Evolutionary conservation across 192 early-diverging fungal genomes (phyloP).

Genomic region (Coemansia sp.): DNA sequence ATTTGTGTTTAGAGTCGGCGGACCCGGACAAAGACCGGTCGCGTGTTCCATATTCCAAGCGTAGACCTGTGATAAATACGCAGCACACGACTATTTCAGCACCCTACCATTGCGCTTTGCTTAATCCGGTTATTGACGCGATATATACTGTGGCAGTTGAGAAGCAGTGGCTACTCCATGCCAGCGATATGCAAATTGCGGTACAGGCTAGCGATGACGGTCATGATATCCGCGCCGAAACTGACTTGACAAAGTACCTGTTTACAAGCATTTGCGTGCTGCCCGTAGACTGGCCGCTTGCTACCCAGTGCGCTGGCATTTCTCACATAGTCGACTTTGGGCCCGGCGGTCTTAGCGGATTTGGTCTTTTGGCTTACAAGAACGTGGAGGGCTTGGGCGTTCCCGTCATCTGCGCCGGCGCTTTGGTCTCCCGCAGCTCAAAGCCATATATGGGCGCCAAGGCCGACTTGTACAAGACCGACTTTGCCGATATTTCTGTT

Average conservation of each 20-base stretch:
- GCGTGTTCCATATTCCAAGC: conserved; percentile 69
- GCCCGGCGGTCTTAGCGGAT: conserved; percentile 76
- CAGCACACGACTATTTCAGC: conserved; percentile 80
- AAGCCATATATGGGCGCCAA: conserved; percentile 66
- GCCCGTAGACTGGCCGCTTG: conserved; percentile 58
- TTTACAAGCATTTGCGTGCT: conserved; percentile 64
- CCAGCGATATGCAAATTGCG: conserved; percentile 37
- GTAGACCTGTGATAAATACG: conserved; percentile 72
- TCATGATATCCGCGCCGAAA: conserved; percentile 62
- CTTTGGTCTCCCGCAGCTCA: not conserved
- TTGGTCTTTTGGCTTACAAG: conserved; percentile 76
- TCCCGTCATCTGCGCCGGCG: conserved; percentile 37
- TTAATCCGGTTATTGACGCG: not conserved
- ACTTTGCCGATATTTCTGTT: conserved; percentile 63
- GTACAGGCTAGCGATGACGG: conserved; percentile 80
- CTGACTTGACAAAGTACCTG: conserved; percentile 61
- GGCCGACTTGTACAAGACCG: conserved; percentile 66
- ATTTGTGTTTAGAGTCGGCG: conserved; percentile 3
- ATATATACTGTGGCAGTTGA: not conserved
- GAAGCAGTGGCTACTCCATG: conserved; percentile 23
- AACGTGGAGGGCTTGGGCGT: conserved; percentile 88
- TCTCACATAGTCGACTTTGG: conserved; percentile 96
- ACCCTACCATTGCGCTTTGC: conserved; percentile 61
- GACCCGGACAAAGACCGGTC: conserved; percentile 51
- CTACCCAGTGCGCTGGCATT: conserved; percentile 50